Evolutionary conservation across 1,139 yeast genomes (phyloP), one percentile per base, ranked within the genome.

Genomic region (Pichia sp.): DNA sequence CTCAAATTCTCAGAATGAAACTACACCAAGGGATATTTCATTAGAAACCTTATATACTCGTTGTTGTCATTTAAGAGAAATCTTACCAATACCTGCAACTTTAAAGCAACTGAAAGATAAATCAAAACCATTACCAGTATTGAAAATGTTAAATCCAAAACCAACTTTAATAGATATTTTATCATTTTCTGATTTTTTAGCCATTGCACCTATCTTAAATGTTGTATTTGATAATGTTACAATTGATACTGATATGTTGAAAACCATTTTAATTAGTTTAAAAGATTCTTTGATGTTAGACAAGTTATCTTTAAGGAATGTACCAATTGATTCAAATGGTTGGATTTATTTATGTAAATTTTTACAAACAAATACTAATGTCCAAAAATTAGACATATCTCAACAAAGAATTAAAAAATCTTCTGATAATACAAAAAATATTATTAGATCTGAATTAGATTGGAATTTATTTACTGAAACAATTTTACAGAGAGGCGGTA

Each of bases 51-150:
- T 83, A 59, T 83, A 83, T 58, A 79, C 91, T 0, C 66, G 93
- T 48, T 89, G 96, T 59, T 89, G 97, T 56, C 96, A 89, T 62
- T 67, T 89, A 46, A 71, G 97, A 42, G 97, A 89, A 55, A 89
- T 89, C 42, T 64, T 89, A 49, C 96, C 97, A 0, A 88, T 89
- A 44, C 94, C 91, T 3, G 85, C 89, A 1, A 81, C 84, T 11
- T 57, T 82, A 44, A 80, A 80, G 52, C 97, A 89, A 59, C 71
- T 89, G 45, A 84, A 82, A 55, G 79, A 79, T 46, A 84, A 84
- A 54, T 61, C 78, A 1, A 73, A 79, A 34, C 95, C 96, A 1
- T 64, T 89, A 38, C 84, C 81, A 44, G 80, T 80, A 7, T 64
- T 89, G 47, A 83, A 85, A 54, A 71, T 89, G 62, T 69, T 88